phyloP scores from a whole-genome alignment of 148 eudicot species.

The Persicaria maculosa region DNA sequence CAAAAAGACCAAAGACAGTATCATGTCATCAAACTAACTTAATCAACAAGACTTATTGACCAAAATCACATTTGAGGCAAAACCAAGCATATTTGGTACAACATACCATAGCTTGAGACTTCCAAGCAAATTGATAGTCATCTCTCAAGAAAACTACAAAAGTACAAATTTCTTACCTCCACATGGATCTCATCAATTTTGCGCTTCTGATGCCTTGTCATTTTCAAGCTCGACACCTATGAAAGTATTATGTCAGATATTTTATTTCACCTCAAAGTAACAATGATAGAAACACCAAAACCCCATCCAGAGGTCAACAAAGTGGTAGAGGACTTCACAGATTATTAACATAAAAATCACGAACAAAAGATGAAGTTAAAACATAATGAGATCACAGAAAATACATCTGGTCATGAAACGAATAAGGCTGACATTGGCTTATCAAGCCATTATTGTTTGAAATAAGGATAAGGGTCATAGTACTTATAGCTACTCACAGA shows the following conservation, averaged over 20 bases:
- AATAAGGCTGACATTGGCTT: not conserved
- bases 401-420: not conserved
- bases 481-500: not conserved
- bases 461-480: not conserved
- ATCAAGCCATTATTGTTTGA: not conserved
- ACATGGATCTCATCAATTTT: conserved; percentile 96
- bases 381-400: not conserved
- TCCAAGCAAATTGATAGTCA: not conserved
- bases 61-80: not conserved
- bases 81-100: not conserved
- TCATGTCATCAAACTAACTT: not conserved
- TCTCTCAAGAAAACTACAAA: not conserved
- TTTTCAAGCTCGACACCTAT: conserved; percentile 90
- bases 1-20: not conserved
- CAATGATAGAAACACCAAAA: conserved; percentile 1
- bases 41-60: not conserved
- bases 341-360: not conserved
- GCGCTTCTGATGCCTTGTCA: conserved; percentile 98
- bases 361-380: not conserved
- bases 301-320: not conserved
- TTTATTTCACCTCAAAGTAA: not conserved
- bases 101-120: not conserved
- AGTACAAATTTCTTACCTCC: conserved; percentile 43
- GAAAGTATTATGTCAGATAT: conserved; percentile 14
- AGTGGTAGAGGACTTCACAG: not conserved